A percentile compares a stretch with the other conserved stretches of the same genome.
phyloP scores from a whole-genome alignment of 306 rosid species.

The Dalbergia cultrata region DNA sequence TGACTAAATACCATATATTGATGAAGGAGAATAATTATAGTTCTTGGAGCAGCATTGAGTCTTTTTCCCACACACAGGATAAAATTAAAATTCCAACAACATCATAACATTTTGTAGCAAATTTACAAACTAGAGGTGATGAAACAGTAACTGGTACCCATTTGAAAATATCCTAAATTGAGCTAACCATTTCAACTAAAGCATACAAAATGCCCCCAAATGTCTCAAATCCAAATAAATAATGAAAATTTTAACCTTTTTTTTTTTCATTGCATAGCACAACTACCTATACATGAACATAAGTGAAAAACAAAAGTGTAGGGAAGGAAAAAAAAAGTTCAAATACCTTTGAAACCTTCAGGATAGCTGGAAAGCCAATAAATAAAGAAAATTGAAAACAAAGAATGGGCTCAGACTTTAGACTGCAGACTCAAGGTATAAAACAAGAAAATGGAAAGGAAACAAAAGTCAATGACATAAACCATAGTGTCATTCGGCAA shows the following conservation, averaged over 20 bases:
- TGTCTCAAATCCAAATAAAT: background rate
- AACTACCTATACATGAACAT: background rate
- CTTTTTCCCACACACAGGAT: background rate
- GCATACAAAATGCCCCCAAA: constrained; percentile 29
- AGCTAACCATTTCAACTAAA: constrained; percentile 49
- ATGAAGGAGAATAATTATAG: constrained; percentile 16
- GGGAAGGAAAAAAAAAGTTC: constrained; percentile 42
- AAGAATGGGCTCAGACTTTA: constrained; percentile 19
- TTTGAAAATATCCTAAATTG: constrained; percentile 26
- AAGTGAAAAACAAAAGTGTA: background rate
- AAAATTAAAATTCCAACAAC: constrained; percentile 11
- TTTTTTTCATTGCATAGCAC: background rate
- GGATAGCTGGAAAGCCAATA: constrained; percentile 33
- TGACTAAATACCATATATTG: background rate
- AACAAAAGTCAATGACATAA: background rate
- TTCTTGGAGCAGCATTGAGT: background rate
- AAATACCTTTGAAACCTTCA: constrained; percentile 53
- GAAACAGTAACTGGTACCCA: constrained; percentile 57
- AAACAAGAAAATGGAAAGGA: constrained; percentile 43
- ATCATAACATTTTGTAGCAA: background rate
- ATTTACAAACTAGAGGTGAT: constrained; percentile 34
- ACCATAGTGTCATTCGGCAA: constrained; percentile 13
- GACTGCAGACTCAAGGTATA: background rate
- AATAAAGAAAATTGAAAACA: constrained; percentile 9
- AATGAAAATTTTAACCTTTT: background rate